Evolutionary conservation across 805 yeast genomes (phyloP).

Genomic region (Candida nonsorbophila): DNA sequence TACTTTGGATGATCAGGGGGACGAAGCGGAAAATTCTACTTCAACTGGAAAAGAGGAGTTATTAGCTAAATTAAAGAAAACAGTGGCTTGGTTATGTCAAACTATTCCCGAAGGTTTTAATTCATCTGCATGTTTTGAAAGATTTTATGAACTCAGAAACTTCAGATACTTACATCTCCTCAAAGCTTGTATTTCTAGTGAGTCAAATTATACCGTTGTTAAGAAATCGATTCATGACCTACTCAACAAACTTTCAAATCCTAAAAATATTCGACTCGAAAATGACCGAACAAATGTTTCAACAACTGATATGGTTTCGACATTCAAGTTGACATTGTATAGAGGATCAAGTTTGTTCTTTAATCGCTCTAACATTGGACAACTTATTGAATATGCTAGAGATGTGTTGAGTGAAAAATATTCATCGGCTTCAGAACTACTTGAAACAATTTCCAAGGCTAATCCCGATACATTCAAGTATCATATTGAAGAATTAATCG

Average conservation of each 20-base stretch:
- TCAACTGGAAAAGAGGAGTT: conserved; percentile 3
- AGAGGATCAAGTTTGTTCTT: conserved; percentile 57
- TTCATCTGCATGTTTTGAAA: conserved; percentile 45
- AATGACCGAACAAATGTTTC: conserved; percentile 25
- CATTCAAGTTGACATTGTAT: conserved; percentile 54
- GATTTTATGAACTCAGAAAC: conserved; percentile 52
- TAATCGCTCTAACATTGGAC: conserved; percentile 59
- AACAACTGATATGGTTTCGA: conserved; percentile 45
- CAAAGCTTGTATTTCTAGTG: conserved; percentile 47
- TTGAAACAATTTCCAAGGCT: conserved; percentile 53
- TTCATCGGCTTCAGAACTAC: conserved; percentile 43
- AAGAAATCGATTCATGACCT: conserved; percentile 61
- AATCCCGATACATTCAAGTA: conserved; percentile 62
- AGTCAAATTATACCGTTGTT: conserved; percentile 56
- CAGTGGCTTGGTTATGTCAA: conserved; percentile 56
- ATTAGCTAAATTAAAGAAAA: conserved; percentile 42
- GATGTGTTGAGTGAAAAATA: conserved; percentile 23
- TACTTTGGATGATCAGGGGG: conserved; percentile 9
- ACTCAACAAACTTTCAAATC: conserved; percentile 47
- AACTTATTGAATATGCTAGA: conserved; percentile 44
- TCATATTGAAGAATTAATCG: conserved; percentile 49
- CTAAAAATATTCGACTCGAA: conserved; percentile 39
- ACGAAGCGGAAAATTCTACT: conserved; percentile 18
- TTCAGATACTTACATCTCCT: conserved; percentile 55
- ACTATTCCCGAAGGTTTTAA: conserved; percentile 51